Evolutionary conservation across 1,284 basidiomycete species (phyloP).

Genomic region (Wolfiporia cocos): DNA sequence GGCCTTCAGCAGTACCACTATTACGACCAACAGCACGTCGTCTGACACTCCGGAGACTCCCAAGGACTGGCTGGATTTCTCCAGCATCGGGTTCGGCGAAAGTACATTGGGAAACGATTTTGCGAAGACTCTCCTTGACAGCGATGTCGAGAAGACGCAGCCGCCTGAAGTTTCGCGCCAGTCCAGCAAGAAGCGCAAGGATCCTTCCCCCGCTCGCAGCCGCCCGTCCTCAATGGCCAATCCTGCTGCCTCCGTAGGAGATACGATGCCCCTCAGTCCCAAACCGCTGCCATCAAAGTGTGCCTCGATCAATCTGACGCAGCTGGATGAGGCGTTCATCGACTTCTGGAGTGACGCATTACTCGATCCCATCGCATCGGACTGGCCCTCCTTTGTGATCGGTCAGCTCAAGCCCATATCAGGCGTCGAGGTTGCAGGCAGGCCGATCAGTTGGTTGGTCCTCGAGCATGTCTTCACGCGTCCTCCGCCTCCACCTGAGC

Average conservation of each 20-base stretch:
- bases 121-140: constrained; percentile 49
- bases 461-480: constrained; percentile 52
- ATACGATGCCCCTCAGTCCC: constrained; percentile 9
- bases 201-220: constrained; percentile 17
- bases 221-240: constrained; percentile 24
- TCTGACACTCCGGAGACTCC: constrained; percentile 14
- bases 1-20: constrained; percentile 10
- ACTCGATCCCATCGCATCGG: constrained; percentile 52
- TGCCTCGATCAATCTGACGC: constrained; percentile 40
- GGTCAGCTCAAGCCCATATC: constrained; percentile 49
- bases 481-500: constrained; percentile 30
- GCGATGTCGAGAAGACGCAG: constrained; percentile 52
- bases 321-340: constrained; percentile 70
- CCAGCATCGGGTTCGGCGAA: constrained; percentile 55
- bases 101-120: constrained; percentile 38
- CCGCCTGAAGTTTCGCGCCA: constrained; percentile 29
- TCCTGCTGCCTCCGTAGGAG: constrained; percentile 10
- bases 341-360: constrained; percentile 74
- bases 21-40: constrained; percentile 1
- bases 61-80: constrained; percentile 44
- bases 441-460: constrained; percentile 51
- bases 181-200: constrained; percentile 25
- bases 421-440: constrained; percentile 16
- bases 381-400: constrained; percentile 63
- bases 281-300: constrained; percentile 32